These are phyloP conservation scores for Phytophthora quininea DNA, from an alignment of 352 stramenopile species.

Conservation along the genomic window DNA sequence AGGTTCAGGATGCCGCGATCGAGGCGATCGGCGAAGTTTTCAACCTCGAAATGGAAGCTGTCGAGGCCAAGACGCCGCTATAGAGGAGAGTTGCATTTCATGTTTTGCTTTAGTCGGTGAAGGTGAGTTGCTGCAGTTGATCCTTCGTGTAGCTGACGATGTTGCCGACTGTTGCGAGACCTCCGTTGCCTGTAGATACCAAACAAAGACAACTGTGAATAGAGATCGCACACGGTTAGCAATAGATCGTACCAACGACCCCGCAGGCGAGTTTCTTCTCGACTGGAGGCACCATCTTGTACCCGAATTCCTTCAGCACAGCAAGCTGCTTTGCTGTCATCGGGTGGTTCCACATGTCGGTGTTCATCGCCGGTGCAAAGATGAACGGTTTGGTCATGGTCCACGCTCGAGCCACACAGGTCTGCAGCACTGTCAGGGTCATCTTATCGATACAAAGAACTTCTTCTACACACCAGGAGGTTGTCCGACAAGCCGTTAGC, in stretches of 20 bases:
- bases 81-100: slow-evolving; percentile 28
- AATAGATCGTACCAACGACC: slow-evolving; percentile 76
- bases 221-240: slow-evolving; percentile 16
- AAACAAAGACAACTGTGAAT: slow-evolving; percentile 28
- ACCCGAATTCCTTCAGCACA: slow-evolving; percentile 64
- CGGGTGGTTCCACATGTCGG: slow-evolving; percentile 97
- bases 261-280: slow-evolving; percentile 95
- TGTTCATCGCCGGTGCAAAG: slow-evolving; percentile 97
- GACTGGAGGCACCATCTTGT: slow-evolving; percentile 87
- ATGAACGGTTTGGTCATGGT: slow-evolving; percentile 93
- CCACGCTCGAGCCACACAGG: slow-evolving; percentile 93
- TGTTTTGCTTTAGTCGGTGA: slow-evolving; percentile 25
- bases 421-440: slow-evolving; percentile 42
- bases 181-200: slow-evolving; percentile 55
- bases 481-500: slow-evolving; percentile 95
- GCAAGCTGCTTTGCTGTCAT: slow-evolving; percentile 86
- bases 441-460: not conserved
- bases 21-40: slow-evolving; percentile 76
- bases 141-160: slow-evolving; percentile 48
- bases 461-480: slow-evolving; percentile 72
- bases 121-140: slow-evolving; percentile 28
- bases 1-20: slow-evolving; percentile 74
- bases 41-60: slow-evolving; percentile 59
- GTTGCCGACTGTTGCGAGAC: slow-evolving; percentile 66
- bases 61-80: slow-evolving; percentile 45